phyloP scores from a whole-genome alignment of 441 rosid species.

The Rhodomyrtus psidioides region DNA sequence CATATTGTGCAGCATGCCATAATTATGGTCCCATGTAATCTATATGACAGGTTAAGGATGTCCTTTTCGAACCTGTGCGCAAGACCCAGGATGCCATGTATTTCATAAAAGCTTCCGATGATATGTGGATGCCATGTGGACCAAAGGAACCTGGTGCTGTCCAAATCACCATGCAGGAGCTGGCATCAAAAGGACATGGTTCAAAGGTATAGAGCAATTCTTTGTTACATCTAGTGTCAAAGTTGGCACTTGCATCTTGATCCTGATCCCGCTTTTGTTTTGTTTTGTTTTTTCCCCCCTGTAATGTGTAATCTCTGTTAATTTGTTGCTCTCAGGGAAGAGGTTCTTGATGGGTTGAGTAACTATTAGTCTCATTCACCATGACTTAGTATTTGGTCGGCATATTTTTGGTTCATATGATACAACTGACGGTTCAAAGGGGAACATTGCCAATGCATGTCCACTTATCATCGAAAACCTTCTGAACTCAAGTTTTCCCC shows the following conservation, averaged over 20 bases:
- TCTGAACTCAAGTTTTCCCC: neutral
- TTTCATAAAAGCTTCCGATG: slow-evolving; percentile 58
- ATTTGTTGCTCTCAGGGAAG: neutral
- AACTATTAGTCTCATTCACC: neutral
- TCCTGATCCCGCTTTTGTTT: neutral
- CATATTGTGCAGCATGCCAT: neutral
- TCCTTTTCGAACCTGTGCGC: slow-evolving; percentile 95
- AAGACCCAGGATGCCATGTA: slow-evolving; percentile 99
- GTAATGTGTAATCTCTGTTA: neutral
- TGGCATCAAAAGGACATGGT: slow-evolving; percentile 78
- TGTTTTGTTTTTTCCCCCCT: neutral
- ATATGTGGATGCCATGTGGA: slow-evolving; percentile 92
- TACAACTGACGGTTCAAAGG: neutral
- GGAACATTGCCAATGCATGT: neutral
- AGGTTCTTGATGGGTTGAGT: neutral
- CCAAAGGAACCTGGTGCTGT: slow-evolving; percentile 85
- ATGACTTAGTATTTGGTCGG: neutral
- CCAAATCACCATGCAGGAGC: slow-evolving; percentile 86
- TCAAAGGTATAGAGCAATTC: slow-evolving; percentile 38
- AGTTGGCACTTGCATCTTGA: neutral
- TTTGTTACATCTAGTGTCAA: neutral
- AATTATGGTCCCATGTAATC: neutral
- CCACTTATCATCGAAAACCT: neutral
- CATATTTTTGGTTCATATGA: neutral
- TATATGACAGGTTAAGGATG: slow-evolving; percentile 78